Evolutionary conservation across 2,329 filamentous ascomycete genomes (phyloP), one percentile per base, ranked within the genome.

Genomic region (Chaetomium sp.): DNA sequence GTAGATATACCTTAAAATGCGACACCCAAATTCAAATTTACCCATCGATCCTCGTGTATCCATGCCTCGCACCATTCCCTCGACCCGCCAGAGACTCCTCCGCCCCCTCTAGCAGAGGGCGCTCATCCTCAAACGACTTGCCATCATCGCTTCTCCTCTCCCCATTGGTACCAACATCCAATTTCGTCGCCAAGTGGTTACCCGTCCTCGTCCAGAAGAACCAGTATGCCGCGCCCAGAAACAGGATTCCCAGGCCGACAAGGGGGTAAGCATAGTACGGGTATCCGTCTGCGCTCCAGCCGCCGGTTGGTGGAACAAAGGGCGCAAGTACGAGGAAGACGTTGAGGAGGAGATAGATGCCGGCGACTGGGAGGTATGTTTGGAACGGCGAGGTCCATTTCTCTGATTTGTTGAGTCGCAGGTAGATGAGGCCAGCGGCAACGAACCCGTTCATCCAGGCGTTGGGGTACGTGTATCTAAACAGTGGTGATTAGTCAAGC

Each of bases 221-320:
- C 79, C 80, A 83, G 65, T 82, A 83, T 1, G 77, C 50, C 0
- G 57, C 74, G 1, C 80, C 80, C 0, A 81, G 65, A 0, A 79
- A 49, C 33, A 82, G 63, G 6, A 82, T 76, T 0, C 72, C 73
- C 0, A 80, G 73, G 0, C 78, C 79, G 0, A 82, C 78, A 0
- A 81, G 72, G 0, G 79, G 79, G 60, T 81, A 81, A 0, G 80
- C 69, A 55, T 78, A 83, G 69, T 81, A 81, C 1, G 78, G 77
- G 42, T 81, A 81, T 0, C 76, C 75, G 10, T 76, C 72, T 0
- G 72, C 72, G 50, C 74, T 72, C 70, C 72, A 75, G 60, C 70
- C 72, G 1, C 71, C 74, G 37, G 72, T 71, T 0, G 79, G 80
- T 1, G 80, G 79, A 45, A 83, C 74, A 53, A 83, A 81, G 0